Evolutionary conservation across 1,139 yeast species (phyloP).

Genomic region (Taphrina deformans): DNA sequence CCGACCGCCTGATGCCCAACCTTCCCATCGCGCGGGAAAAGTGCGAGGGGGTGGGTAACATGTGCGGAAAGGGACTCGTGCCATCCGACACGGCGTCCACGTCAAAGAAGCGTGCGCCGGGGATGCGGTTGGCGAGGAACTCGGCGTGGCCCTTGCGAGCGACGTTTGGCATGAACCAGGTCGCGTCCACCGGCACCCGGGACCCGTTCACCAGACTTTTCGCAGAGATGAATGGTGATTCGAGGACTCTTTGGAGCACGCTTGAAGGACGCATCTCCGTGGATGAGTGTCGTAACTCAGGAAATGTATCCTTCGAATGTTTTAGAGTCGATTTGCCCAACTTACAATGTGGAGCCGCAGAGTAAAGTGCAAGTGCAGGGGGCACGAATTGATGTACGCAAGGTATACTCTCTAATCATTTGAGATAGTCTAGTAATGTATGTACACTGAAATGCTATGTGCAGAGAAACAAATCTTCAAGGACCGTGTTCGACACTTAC

Average conservation of each 20-base stretch:
- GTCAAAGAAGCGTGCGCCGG: conserved; percentile 73
- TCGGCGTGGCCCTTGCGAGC: conserved; percentile 59
- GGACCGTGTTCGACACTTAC: too few relatives aligned
- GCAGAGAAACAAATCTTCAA: not conserved
- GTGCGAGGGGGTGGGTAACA: conserved; percentile 61
- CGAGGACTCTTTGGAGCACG: not conserved
- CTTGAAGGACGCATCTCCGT: not conserved
- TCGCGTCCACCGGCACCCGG: conserved; percentile 58
- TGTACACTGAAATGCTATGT: not conserved
- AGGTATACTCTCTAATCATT: too few relatives aligned
- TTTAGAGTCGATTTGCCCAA: too few relatives aligned
- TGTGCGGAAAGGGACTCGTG: conserved; percentile 73
- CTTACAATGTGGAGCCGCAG: too few relatives aligned
- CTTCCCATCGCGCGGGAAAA: conserved; percentile 11
- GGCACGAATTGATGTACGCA: too few relatives aligned
- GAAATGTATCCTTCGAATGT: too few relatives aligned
- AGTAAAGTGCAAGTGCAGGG: too few relatives aligned
- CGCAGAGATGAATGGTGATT: not conserved
- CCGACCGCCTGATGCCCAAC: conserved; percentile 9
- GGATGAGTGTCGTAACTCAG: too few relatives aligned
- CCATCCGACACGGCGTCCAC: conserved; percentile 66
- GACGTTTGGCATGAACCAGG: conserved; percentile 87
- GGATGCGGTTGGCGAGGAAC: conserved; percentile 54
- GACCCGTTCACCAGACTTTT: not conserved
- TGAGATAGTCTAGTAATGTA: too few relatives aligned